These are phyloP conservation scores for Vigna angularis DNA, from an alignment of 306 rosid species.

Conservation along the genomic window DNA sequence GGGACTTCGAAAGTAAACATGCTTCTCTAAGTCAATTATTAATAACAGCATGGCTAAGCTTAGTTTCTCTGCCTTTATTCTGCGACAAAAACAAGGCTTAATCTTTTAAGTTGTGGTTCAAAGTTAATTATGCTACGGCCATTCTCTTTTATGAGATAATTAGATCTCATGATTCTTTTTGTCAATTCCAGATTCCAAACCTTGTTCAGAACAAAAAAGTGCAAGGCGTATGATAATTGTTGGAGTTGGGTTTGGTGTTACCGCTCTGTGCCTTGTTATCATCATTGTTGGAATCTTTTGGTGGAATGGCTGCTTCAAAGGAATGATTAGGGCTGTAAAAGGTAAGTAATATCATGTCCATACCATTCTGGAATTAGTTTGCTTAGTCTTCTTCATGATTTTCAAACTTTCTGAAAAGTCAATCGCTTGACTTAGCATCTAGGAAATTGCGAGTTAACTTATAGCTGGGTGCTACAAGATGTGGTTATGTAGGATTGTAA, in stretches of 20 bases:
- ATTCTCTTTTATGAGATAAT: constrained; percentile 28
- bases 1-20: constrained; percentile 26
- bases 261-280: constrained; percentile 44
- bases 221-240: constrained; percentile 26
- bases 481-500: constrained; percentile 1
- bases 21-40: constrained; percentile 25
- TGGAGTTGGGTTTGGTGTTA: constrained; percentile 52
- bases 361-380: constrained; percentile 12
- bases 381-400: constrained; percentile 1
- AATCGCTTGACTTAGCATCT: neutral
- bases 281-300: constrained; percentile 45
- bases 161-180: neutral
- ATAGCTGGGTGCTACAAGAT: neutral
- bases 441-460: neutral
- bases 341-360: constrained; percentile 34
- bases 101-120: constrained; percentile 16
- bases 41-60: neutral
- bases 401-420: constrained; percentile 1
- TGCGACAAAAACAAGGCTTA: neutral
- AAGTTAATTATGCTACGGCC: constrained; percentile 35
- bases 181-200: constrained; percentile 49
- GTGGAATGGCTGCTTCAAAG: constrained; percentile 46
- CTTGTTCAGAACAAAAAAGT: constrained; percentile 40
- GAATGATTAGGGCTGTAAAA: constrained; percentile 33
- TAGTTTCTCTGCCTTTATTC: constrained; percentile 7